Evolutionary conservation across 2,329 filamentous ascomycete species (phyloP), one percentile per base, ranked within the genome.

Genomic region (Dactylellina haptotyla): DNA sequence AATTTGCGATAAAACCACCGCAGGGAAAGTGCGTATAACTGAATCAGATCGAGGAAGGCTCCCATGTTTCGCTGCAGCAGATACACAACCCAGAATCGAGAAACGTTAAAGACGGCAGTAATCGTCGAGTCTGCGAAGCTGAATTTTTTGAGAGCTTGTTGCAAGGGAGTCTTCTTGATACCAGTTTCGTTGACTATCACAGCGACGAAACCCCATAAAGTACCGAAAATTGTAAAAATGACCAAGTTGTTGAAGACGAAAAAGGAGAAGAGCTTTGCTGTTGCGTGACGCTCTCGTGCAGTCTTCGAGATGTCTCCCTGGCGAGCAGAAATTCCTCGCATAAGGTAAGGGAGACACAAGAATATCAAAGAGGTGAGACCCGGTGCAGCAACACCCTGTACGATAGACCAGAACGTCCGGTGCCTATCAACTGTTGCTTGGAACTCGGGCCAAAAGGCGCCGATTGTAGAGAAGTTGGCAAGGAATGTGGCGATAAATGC

Each of bases 211-310:
- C 84, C 83, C 88, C 92, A 97, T 14, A 93, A 82, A 1, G 91
- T 88, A 46, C 91, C 92, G 81, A 98, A 98, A 12, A 97, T 84
- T 9, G 93, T 97, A 81, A 98, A 98, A 67, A 98, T 89, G 76
- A 99, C 84, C 63, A 99, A 82, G 79, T 98, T 98, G 86, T 99
- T 99, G 84, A 99, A 93, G 58, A 97, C 87, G 81, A 99, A 99
- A 83, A 99, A 99, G 16, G 91, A 87, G 82, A 96, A 99, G 1
- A 99, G 85, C 81, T 96, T 96, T 75, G 88, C 89, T 70, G 95
- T 86, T 58, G 99, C 95, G 80, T 98, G 94, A 28, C 92, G 87
- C 80, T 99, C 95, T 62, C 95, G 88, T 25, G 92, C 91, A 0
- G 92, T 96, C 82, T 98, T 99, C 51, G 92, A 96, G 76, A 90